Evolutionary conservation across 768 basidiomycete genomes (phyloP).

Genomic region (Bullera alba): DNA sequence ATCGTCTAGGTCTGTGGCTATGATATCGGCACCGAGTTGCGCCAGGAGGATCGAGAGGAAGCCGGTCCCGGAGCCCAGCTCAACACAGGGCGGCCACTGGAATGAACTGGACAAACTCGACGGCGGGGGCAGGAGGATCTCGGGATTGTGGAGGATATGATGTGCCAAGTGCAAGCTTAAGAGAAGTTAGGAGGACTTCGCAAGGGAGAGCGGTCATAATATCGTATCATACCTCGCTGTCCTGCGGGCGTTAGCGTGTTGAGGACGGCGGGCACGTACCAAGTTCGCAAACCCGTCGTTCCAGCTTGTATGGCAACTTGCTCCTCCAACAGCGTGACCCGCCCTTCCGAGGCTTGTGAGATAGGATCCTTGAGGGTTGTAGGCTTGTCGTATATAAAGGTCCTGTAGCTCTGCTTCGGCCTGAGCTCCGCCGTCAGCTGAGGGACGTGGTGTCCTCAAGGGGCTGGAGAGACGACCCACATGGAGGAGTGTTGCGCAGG

Average conservation of each 20-base stretch:
- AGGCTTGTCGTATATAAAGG: conserved; percentile 37
- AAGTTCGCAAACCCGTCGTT: conserved; percentile 43
- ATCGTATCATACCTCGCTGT: conserved; percentile 15
- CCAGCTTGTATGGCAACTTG: conserved; percentile 42
- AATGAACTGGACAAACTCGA: background rate
- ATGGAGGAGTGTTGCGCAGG: background rate
- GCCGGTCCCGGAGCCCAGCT: conserved; percentile 42
- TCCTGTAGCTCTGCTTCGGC: conserved; percentile 34
- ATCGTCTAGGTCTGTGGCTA: conserved; percentile 30
- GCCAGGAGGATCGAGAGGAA: conserved; percentile 38
- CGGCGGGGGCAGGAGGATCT: background rate
- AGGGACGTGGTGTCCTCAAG: conserved; percentile 6
- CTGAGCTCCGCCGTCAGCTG: conserved; percentile 7
- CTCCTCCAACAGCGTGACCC: conserved; percentile 42
- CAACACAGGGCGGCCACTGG: conserved; percentile 11
- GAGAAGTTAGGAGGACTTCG: background rate
- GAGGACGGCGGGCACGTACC: conserved; percentile 16
- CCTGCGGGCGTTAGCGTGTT: conserved; percentile 12
- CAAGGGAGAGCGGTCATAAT: background rate
- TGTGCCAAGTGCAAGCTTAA: conserved; percentile 31
- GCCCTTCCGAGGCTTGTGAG: too few relatives aligned
- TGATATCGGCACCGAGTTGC: conserved; percentile 23
- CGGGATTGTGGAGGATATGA: conserved; percentile 18
- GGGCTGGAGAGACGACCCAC: background rate
- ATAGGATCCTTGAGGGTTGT: background rate